A percentile compares a stretch with the other conserved stretches of the same genome.
Conservation (phyloP, 192 early-diverging fungal genomes). For the Jimgerdemannia lactiflua region DNA sequence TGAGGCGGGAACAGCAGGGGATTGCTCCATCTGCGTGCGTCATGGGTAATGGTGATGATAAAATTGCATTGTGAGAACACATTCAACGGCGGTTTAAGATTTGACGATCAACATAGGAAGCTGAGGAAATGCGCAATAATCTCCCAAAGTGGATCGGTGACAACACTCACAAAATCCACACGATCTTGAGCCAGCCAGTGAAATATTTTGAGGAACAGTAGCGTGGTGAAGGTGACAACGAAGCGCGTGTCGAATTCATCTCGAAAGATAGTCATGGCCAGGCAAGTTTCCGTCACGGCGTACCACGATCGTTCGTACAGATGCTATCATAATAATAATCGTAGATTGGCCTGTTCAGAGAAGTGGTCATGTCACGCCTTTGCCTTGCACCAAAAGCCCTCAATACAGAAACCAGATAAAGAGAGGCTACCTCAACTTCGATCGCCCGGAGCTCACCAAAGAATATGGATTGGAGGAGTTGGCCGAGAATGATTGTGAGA, state of each 20-base stretch:
- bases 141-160: not conserved
- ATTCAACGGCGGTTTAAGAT: not conserved
- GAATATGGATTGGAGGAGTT: constrained; percentile 74
- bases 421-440: constrained; percentile 78
- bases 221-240: constrained; percentile 78
- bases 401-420: not conserved
- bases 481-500: constrained; percentile 76
- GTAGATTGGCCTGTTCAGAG: not conserved
- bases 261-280: constrained; percentile 94
- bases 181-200: constrained; percentile 96
- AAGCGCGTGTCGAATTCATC: constrained; percentile 93
- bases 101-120: not conserved
- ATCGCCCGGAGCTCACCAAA: constrained; percentile 90
- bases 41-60: not conserved
- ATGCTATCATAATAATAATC: constrained; percentile 51
- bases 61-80: not conserved
- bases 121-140: not conserved
- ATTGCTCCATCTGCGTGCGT: constrained; percentile 73
- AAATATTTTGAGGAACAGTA: constrained; percentile 92
- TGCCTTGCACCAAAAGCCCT: not conserved
- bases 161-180: constrained; percentile 70
- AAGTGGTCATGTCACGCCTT: not conserved
- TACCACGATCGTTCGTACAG: constrained; percentile 98
- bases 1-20: constrained; percentile 52
- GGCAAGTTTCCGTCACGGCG: constrained; percentile 93